Evolutionary conservation across 306 rosid species (phyloP).

Genomic region (Herpetospermum pedunculosum): DNA sequence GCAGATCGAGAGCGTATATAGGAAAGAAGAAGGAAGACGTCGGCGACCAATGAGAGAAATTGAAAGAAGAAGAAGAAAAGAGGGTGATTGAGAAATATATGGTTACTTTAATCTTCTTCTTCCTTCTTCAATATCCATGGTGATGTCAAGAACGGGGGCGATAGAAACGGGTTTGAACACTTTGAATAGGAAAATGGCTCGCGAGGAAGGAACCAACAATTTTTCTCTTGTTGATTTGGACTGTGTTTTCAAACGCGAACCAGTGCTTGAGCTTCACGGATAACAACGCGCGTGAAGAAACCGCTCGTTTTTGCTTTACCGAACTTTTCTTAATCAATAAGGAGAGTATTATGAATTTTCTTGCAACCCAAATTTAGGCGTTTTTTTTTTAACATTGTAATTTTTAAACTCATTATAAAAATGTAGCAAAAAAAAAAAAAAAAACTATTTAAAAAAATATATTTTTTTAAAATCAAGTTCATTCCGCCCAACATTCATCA

Average conservation of each 20-base stretch:
- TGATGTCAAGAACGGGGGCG: neutral
- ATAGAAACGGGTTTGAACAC: constrained; percentile 11
- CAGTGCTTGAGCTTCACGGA: neutral
- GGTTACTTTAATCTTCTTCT: neutral
- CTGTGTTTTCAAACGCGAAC: neutral
- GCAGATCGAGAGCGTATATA: constrained; percentile 6
- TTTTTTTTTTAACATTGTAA: no score
- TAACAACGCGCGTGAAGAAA: neutral
- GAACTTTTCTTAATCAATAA: neutral
- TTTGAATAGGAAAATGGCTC: neutral
- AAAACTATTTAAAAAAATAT: no score
- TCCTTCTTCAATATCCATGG: neutral
- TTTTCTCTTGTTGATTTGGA: neutral
- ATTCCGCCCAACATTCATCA: no score
- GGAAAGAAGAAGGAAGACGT: neutral
- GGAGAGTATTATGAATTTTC: neutral
- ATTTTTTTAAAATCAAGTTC: no score
- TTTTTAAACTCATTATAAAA: no score
- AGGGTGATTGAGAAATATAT: neutral
- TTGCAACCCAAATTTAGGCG: no score
- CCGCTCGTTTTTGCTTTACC: neutral
- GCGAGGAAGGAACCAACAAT: neutral
- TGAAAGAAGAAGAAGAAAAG: constrained; percentile 9
- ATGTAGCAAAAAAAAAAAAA: no score
- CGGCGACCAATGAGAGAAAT: neutral